Percentiles rank a stretch among this genome's conserved stretches.
Evolutionary conservation across 208 protist species (phyloP).

Genomic region (Leishmania guyanensis): DNA sequence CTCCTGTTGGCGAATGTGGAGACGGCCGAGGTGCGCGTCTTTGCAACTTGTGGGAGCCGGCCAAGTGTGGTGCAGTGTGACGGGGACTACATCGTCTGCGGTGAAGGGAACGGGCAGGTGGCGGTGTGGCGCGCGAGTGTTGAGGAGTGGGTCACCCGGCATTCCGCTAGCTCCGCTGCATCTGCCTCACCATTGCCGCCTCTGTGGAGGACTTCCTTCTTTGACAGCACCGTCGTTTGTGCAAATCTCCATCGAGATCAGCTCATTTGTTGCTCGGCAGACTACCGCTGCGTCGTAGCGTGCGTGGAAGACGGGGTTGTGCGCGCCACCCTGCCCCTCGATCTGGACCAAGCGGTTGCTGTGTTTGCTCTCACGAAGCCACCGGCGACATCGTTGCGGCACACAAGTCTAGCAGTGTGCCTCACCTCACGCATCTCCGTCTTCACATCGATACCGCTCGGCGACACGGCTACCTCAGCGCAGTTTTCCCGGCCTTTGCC

Average conservation of each 20-base stretch:
- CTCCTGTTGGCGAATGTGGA: conserved; percentile 73
- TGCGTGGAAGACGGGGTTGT: conserved; percentile 45
- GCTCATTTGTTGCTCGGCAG: conserved; percentile 65
- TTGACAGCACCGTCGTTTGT: conserved; percentile 60
- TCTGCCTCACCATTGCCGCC: conserved; percentile 11
- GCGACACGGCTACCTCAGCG: background rate
- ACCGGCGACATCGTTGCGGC: background rate
- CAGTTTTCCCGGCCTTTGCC: background rate
- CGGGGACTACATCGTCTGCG: conserved; percentile 73
- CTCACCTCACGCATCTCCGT: conserved; percentile 29
- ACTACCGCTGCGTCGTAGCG: conserved; percentile 56
- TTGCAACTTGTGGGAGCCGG: conserved; percentile 57
- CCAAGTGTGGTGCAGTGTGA: conserved; percentile 74
- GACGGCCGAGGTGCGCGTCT: conserved; percentile 44
- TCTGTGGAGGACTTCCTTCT: conserved; percentile 52
- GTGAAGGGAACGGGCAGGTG: conserved; percentile 76
- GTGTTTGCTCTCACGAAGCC: conserved; percentile 29
- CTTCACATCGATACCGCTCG: conserved; percentile 13
- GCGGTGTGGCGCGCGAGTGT: conserved; percentile 59
- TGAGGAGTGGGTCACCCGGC: conserved; percentile 13
- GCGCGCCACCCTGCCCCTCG: conserved; percentile 39
- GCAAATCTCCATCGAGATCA: conserved; percentile 46
- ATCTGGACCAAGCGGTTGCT: conserved; percentile 34
- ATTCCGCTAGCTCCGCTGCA: background rate
- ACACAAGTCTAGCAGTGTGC: conserved; percentile 3